Conservation (phyloP, 441 rosid species). For the Metrosideros polymorpha region DNA sequence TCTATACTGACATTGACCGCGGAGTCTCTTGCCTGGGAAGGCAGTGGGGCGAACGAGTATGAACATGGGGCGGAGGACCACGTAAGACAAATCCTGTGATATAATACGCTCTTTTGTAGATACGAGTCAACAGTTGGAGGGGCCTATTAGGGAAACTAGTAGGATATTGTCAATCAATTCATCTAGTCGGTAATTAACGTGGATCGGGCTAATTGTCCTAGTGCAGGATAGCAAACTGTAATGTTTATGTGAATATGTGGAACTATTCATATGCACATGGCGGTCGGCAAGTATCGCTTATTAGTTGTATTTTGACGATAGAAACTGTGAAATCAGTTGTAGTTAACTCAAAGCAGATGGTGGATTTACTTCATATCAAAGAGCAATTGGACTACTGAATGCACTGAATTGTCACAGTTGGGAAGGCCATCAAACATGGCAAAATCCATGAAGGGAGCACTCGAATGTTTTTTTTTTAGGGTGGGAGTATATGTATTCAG, state of each 20-base stretch:
- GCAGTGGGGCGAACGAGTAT: background rate
- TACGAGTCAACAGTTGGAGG: background rate
- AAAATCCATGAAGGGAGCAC: background rate
- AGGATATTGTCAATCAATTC: background rate
- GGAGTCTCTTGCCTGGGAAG: background rate
- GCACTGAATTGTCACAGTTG: background rate
- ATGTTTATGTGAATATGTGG: background rate
- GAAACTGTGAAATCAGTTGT: background rate
- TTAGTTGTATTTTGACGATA: rapidly evolving
- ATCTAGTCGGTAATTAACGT: background rate
- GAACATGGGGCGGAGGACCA: background rate
- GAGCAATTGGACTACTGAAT: background rate
- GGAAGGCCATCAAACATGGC: background rate
- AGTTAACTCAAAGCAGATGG: background rate
- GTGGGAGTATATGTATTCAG: background rate
- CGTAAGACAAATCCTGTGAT: background rate
- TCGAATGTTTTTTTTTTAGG: background rate
- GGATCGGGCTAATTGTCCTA: background rate
- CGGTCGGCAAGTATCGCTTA: background rate
- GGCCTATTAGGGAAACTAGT: background rate
- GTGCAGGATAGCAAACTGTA: background rate
- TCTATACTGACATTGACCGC: background rate
- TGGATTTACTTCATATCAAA: background rate
- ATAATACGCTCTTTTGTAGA: background rate
- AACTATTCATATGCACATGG: background rate